Base-by-base conservation (phyloP, 2,329 filamentous ascomycete species). In the Cladosporium sp. region DNA sequence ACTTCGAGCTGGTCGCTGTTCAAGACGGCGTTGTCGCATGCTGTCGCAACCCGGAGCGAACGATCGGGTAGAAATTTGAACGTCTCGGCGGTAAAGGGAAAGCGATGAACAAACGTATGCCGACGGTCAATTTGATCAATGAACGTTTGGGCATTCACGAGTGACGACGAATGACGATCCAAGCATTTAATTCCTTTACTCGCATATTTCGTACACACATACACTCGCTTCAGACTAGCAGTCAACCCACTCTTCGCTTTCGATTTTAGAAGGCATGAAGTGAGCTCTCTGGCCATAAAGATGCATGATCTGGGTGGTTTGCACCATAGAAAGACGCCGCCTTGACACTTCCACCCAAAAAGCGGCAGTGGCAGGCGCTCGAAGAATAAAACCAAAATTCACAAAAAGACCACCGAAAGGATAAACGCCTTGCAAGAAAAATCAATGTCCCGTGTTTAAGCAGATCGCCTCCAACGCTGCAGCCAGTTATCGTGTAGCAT, bases 381-480 rank as follows among this genome's bases (percentile, higher is more conserved):
- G 33, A 46, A 56, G 44, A 63, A 53, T 18, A 44, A 56, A 21
- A 56, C 16, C 21, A 31, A 56, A 62, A 62, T 28, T 28, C 50
- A 40, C 29, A 31, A 52, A 52, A 18, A 35, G 33, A 57, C 61
- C 61, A 63, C 61, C 61, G 35, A 63, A 46, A 56, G 21, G 33
- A 63, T 56, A n/a, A 63, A 63, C 61, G 50, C 61, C 61, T 63
- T 62, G 60, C 60, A 55, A 44, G 28, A 55, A 53, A n/a, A 55
- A 28, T 55, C 52, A 55, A 55, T 55, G 52, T 18, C 52, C 52
- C 11, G 28, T 33, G 52, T n/a, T 33, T 40, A 21, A 63, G 49
- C 50, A 56, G 50, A 26, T 56, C 29, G 28, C 59, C 59, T 40
- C 44, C 44, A 50, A 28, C 29, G 44, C 44, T 46, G 21, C 10